Evolutionary conservation across 192 early-diverging fungal genomes (phyloP), one percentile per base, ranked within the genome.

Genomic region (Pilobolus umbonatus): DNA sequence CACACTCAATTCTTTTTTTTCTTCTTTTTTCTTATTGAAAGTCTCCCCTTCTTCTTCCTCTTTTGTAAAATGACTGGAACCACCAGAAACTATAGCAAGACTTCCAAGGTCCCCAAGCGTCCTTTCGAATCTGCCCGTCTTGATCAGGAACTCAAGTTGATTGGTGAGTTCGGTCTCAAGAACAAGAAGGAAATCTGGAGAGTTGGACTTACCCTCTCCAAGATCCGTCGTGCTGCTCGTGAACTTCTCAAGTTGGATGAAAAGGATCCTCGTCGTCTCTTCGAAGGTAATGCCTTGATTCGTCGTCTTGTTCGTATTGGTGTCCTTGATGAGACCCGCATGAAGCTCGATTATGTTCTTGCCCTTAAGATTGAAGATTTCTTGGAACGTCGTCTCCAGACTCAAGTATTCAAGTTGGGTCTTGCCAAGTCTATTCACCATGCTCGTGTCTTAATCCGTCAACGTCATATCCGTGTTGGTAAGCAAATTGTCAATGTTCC

Each of bases 221-320:
- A 97, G 81, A 95, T 98, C 71, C 96, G 96, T 85, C 96, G 96
- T 97, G 96, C 96, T 62, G 96, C 96, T 65, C 93, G 96, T 96
- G 95, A 98, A 81, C 89, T 98, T 61, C 83, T 98, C 66, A 97
- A 91, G 57, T 82, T 97, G 58, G 92, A 95, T 57, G 86, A 85
- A 70, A 96, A 96, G 87, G 93, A 96, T 78, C 90, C 96, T 65
- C 87, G 90, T 61, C 94, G 96, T 80, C 87, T 97, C 60, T 98
- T 97, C 72, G 96, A 97, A 84, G 96, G 96, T 81, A 98, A 98
- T 79, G 96, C 95, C 36, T 87, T 98, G 61, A 96, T 98, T 81
- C 90, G 96, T 65, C 90, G 96, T 70, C 84, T 98, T 76, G 96
- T 98, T 69, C 91, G 94, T 72, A 95, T 94, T 60, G 96, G 95